phyloP scores from a whole-genome alignment of 148 eudicot species.

The Fagopyrum tataricum region DNA sequence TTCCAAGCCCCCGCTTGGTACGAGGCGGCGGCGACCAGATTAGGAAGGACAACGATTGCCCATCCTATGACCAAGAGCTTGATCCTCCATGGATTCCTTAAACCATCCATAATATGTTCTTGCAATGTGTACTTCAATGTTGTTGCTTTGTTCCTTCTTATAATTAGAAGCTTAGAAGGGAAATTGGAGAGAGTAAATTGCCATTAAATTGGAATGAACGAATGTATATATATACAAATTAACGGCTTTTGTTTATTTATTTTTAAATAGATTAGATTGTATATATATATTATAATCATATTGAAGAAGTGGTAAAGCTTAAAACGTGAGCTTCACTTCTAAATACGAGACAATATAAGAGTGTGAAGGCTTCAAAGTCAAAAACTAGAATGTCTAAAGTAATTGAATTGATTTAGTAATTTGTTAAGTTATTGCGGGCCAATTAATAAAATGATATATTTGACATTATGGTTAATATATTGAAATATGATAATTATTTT shows the following conservation, averaged over 20 bases:
- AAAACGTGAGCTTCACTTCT: slow-evolving; percentile 8
- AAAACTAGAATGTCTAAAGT: background rate
- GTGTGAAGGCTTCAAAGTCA: background rate
- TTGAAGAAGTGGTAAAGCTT: background rate
- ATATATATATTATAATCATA: background rate
- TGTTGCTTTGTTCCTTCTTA: background rate
- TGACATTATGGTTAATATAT: background rate
- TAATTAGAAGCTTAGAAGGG: background rate
- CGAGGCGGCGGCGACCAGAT: background rate
- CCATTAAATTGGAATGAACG: background rate
- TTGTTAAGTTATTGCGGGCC: slow-evolving; percentile 1
- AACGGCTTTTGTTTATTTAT: no score
- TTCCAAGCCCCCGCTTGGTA: slow-evolving; percentile 21
- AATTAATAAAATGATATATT: background rate
- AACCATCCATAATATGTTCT: background rate
- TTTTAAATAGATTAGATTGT: background rate
- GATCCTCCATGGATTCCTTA: background rate
- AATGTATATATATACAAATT: background rate
- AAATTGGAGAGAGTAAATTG: background rate
- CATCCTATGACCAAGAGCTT: slow-evolving; percentile 1
- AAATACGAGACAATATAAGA: background rate
- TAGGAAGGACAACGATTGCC: background rate
- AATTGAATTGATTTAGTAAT: background rate
- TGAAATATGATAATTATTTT: background rate
- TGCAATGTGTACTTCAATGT: background rate